A percentile compares a stretch with the other conserved stretches of the same genome.
phyloP scores from a whole-genome alignment of 2,329 filamentous ascomycete genomes.

The Aspergillus sp. region DNA sequence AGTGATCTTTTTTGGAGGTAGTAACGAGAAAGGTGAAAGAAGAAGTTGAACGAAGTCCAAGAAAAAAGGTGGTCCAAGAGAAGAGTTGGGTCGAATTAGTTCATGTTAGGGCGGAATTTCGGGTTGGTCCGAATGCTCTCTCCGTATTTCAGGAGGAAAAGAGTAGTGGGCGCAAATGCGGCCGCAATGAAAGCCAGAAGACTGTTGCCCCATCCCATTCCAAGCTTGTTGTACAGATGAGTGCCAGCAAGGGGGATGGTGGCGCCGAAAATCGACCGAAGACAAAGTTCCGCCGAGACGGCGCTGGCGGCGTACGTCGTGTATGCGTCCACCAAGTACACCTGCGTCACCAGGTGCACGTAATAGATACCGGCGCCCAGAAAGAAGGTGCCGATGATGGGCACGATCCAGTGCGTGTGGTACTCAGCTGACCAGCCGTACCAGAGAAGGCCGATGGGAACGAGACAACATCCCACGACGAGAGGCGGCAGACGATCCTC shows the following conservation, averaged over 20 bases:
- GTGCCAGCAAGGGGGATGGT: conserved; percentile 13
- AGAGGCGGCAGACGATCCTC: conserved; percentile 54
- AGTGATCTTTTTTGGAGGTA: neutral
- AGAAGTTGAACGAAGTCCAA: neutral
- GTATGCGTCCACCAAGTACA: conserved; percentile 18
- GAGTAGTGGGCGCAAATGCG: conserved; percentile 10
- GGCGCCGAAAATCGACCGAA: conserved; percentile 17
- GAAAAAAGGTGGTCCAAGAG: neutral
- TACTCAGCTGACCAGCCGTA: conserved; percentile 23
- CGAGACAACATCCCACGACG: conserved; percentile 50
- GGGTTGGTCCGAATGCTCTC: conserved; percentile 17
- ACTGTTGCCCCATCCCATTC: conserved; percentile 18
- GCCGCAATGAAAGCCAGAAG: conserved; percentile 15
- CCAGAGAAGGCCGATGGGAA: conserved; percentile 38
- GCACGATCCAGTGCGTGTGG: conserved; percentile 22
- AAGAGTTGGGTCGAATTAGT: neutral
- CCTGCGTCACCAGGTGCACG: conserved; percentile 13
- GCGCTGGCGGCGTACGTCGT: conserved; percentile 16
- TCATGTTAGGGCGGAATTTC: conserved; percentile 15
- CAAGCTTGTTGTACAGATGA: conserved; percentile 12
- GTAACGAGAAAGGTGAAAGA: neutral
- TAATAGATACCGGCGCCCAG: conserved; percentile 34
- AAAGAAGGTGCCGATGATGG: conserved; percentile 25
- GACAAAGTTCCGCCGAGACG: conserved; percentile 14
- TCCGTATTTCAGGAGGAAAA: conserved; percentile 14